phyloP scores from a whole-genome alignment of 169 alveolate species.

The Eimeria necatrix region DNA sequence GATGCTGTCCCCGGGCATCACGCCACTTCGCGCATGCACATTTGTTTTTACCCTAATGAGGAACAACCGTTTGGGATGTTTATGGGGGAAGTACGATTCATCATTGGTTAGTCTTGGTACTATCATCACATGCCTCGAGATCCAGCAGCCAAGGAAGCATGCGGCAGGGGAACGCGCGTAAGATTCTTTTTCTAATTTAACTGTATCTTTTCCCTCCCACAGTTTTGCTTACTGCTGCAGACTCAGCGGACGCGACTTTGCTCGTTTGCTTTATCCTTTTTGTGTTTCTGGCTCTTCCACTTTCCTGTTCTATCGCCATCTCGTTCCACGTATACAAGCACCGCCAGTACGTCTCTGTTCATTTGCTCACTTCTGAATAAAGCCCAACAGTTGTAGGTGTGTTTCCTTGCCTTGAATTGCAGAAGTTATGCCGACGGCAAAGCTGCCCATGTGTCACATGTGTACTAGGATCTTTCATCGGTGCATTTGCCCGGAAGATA shows the following conservation, averaged over 20 bases:
- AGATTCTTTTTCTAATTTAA: background rate
- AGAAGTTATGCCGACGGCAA: background rate
- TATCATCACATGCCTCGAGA: no score
- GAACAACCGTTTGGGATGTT: constrained; percentile 59
- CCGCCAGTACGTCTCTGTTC: constrained; percentile 34
- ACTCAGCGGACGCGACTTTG: constrained; percentile 63
- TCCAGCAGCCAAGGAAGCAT: background rate
- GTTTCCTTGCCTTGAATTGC: background rate
- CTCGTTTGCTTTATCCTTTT: constrained; percentile 63
- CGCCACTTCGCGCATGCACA: constrained; percentile 45
- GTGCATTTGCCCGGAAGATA: background rate
- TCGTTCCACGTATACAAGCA: constrained; percentile 60
- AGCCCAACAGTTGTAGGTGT: background rate
- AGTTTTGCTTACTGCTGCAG: background rate
- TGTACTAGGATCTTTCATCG: background rate
- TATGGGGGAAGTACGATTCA: constrained; percentile 62
- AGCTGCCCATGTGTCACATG: background rate
- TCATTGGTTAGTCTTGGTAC: constrained; percentile 13
- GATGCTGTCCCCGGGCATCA: constrained; percentile 37
- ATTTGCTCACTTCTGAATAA: background rate
- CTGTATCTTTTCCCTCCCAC: no score
- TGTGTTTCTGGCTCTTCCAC: constrained; percentile 51
- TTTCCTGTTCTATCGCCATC: constrained; percentile 52
- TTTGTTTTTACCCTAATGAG: constrained; percentile 63
- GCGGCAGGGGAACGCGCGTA: background rate